Conservation (phyloP, 2,329 filamentous ascomycete species). For the Fusarium torreyae region DNA sequence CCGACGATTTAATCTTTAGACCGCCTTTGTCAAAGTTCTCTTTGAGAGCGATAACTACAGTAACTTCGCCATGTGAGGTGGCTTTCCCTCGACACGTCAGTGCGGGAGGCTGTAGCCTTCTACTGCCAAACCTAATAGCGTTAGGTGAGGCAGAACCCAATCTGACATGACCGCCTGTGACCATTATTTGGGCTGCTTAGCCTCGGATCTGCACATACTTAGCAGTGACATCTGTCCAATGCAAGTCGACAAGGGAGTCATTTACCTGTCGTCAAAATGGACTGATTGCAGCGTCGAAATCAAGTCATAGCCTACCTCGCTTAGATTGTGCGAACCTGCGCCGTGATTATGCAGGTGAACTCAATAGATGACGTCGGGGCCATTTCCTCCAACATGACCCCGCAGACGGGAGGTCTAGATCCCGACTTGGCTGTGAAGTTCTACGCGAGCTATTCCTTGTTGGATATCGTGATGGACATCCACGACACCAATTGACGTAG, state of each 20-base stretch:
- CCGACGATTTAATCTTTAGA: background rate
- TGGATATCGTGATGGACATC: slow-evolving; percentile 13
- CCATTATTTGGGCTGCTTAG: background rate
- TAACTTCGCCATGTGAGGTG: background rate
- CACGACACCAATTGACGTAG: slow-evolving; percentile 8
- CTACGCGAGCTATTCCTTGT: slow-evolving; percentile 3
- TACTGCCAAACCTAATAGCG: background rate
- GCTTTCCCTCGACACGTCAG: slow-evolving; percentile 13
- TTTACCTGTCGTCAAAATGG: background rate
- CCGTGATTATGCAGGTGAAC: background rate
- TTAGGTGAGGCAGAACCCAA: background rate
- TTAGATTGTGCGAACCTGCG: background rate
- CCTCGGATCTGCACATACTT: too few species aligned
- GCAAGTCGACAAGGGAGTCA: background rate
- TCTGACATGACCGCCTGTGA: background rate
- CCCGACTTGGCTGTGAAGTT: background rate
- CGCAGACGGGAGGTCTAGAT: background rate
- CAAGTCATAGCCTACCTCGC: background rate
- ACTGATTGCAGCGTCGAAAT: too few species aligned
- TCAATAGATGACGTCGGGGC: slow-evolving; percentile 4
- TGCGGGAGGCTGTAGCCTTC: background rate
- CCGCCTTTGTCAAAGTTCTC: background rate
- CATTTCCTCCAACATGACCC: background rate
- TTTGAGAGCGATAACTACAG: background rate
- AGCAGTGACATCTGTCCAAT: background rate